Evolutionary conservation across 2,329 filamentous ascomycete genomes (phyloP).

Genomic region (Cytospora leucostoma): DNA sequence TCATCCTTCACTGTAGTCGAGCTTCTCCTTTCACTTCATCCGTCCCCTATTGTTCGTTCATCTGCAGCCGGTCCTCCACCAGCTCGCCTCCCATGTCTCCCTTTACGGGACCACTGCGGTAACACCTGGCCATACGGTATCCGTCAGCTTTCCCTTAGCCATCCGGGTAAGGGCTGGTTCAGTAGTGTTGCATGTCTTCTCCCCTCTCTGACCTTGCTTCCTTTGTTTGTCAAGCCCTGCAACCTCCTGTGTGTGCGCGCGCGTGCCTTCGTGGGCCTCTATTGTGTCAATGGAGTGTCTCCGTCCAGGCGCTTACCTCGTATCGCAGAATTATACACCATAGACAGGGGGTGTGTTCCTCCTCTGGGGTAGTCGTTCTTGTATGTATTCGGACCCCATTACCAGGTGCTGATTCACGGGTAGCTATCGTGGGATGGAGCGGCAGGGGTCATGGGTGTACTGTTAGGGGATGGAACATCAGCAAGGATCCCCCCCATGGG

Average conservation of each 20-base stretch:
- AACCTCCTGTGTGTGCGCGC: not conserved
- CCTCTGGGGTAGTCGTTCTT: no score
- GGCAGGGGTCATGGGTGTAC: no score
- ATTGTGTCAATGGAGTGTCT: not conserved
- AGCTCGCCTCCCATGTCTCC: not conserved
- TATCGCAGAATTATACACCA: no score
- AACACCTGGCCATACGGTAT: constrained; percentile 6
- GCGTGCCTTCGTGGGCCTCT: not conserved
- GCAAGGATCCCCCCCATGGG: no score
- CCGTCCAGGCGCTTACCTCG: not conserved
- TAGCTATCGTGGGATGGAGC: no score
- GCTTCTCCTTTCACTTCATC: no score
- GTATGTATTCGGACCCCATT: no score
- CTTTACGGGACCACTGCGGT: not conserved
- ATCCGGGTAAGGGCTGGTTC: constrained; percentile 11
- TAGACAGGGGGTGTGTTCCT: no score
- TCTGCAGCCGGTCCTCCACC: not conserved
- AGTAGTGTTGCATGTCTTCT: not conserved
- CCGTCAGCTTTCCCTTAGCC: constrained; percentile 19
- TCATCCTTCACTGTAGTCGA: not conserved
- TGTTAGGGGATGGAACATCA: no score
- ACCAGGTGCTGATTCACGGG: no score
- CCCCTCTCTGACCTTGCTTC: not conserved
- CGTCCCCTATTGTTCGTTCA: not conserved
- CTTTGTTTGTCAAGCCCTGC: not conserved